phyloP scores from a whole-genome alignment of 2,329 filamentous ascomycete genomes.

The Cladosporium sp. region DNA sequence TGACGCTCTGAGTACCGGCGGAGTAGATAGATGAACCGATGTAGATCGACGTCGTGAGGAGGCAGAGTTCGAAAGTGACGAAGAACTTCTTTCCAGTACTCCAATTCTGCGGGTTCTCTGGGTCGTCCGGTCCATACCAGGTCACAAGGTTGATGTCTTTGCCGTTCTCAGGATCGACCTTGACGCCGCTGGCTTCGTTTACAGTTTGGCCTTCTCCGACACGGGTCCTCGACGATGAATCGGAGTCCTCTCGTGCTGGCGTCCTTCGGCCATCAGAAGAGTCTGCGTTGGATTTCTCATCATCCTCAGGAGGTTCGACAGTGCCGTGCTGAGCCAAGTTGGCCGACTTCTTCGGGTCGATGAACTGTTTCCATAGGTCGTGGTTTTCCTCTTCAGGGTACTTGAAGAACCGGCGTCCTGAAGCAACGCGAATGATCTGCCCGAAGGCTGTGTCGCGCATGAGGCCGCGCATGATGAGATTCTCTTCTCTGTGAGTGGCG shows the following conservation, averaged over 20 bases:
- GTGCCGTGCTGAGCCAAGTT: constrained; percentile 51
- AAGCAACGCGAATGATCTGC: constrained; percentile 47
- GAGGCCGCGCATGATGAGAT: constrained; percentile 25
- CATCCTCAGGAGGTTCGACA: constrained; percentile 40
- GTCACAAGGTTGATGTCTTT: constrained; percentile 52
- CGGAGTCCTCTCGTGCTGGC: constrained; percentile 20
- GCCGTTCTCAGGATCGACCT: constrained; percentile 56
- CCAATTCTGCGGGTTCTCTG: constrained; percentile 41
- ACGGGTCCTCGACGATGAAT: constrained; percentile 29
- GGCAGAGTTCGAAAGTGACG: constrained; percentile 48
- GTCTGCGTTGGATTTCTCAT: constrained; percentile 27
- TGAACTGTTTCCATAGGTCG: constrained; percentile 51
- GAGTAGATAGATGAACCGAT: constrained; percentile 55
- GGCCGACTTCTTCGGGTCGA: constrained; percentile 53
- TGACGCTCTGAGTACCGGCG: constrained; percentile 45
- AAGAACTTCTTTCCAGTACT: constrained; percentile 41
- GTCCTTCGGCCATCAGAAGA: constrained; percentile 13
- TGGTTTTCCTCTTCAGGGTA: constrained; percentile 54
- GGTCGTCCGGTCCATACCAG: constrained; percentile 55
- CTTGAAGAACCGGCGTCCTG: constrained; percentile 45
- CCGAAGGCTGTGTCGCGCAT: constrained; percentile 48
- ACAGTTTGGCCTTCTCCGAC: constrained; percentile 30
- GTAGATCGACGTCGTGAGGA: constrained; percentile 54
- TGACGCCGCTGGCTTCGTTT: constrained; percentile 46
- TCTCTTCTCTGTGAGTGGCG: not conserved